These are phyloP conservation scores for Linum tenue DNA, from an alignment of 345 rosid species.

Conservation along the genomic window DNA sequence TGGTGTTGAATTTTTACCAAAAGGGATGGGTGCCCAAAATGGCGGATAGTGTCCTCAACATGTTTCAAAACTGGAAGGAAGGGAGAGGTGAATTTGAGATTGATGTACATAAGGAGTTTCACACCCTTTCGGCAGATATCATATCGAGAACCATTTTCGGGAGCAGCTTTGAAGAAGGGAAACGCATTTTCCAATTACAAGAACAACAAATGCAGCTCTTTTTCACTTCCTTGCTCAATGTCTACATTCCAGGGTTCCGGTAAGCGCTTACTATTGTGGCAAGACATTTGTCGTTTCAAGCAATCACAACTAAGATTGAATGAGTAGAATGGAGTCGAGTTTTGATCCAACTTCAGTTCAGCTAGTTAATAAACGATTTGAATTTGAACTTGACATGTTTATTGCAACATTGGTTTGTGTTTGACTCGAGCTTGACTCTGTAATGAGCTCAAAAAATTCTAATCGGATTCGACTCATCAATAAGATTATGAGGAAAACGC, in stretches of 20 bases:
- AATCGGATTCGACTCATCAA: no score
- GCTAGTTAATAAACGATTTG: no score
- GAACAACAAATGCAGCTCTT: constrained; percentile 57
- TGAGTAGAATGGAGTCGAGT: no score
- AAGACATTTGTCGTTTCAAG: no score
- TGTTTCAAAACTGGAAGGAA: constrained; percentile 64
- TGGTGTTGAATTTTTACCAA: neutral
- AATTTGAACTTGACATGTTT: no score
- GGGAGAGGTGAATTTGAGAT: constrained; percentile 50
- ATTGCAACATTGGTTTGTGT: no score
- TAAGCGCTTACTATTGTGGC: constrained; percentile 44
- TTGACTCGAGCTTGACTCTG: no score
- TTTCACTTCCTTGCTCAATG: constrained; percentile 39
- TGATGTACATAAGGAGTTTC: constrained; percentile 51
- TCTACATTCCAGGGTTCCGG: constrained; percentile 81
- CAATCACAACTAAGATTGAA: no score
- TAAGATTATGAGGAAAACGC: no score
- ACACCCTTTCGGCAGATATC: constrained; percentile 53
- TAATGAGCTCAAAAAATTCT: no score
- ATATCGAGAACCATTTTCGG: constrained; percentile 85
- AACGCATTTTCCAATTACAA: constrained; percentile 51
- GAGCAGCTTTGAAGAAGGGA: constrained; percentile 70
- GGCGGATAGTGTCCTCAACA: constrained; percentile 33
- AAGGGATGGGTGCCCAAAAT: constrained; percentile 73
- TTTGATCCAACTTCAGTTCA: no score